Evolutionary conservation across 108 stramenopile species (phyloP).

Genomic region (Skeletonema menzelii): DNA sequence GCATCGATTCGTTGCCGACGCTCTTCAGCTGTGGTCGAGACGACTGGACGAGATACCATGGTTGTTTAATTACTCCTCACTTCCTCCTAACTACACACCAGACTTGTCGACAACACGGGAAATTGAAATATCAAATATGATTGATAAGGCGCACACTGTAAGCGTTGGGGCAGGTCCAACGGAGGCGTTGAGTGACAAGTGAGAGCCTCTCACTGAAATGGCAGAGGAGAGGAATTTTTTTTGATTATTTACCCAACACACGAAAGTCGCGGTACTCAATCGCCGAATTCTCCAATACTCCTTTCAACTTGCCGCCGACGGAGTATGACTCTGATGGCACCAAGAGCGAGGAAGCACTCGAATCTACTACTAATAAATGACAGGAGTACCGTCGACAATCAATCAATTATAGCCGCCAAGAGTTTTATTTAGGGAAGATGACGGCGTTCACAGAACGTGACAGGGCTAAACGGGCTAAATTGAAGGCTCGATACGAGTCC

Average conservation of each 20-base stretch:
- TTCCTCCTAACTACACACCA: no score
- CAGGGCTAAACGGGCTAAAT: constrained; percentile 35
- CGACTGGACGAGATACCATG: constrained; percentile 12
- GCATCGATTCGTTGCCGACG: constrained; percentile 20
- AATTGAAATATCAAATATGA: background rate
- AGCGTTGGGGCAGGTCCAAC: background rate
- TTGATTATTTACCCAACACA: no score
- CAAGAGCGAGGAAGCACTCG: no score
- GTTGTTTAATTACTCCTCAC: background rate
- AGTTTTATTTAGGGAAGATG: constrained; percentile 10
- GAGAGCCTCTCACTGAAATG: background rate
- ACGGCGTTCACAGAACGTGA: constrained; percentile 26
- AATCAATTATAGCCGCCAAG: no score
- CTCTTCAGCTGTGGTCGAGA: constrained; percentile 3
- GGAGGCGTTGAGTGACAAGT: background rate
- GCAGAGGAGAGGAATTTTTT: background rate
- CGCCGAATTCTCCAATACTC: background rate
- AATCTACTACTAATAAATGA: no score
- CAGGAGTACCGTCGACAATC: no score
- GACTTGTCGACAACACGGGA: no score
- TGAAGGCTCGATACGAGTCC: constrained; percentile 33
- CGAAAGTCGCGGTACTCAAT: background rate
- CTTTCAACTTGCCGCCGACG: no score
- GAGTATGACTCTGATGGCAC: no score
- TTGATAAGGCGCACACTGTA: background rate